phyloP scores from a whole-genome alignment of 495 filamentous ascomycete species.

The Parmelia sp. region DNA sequence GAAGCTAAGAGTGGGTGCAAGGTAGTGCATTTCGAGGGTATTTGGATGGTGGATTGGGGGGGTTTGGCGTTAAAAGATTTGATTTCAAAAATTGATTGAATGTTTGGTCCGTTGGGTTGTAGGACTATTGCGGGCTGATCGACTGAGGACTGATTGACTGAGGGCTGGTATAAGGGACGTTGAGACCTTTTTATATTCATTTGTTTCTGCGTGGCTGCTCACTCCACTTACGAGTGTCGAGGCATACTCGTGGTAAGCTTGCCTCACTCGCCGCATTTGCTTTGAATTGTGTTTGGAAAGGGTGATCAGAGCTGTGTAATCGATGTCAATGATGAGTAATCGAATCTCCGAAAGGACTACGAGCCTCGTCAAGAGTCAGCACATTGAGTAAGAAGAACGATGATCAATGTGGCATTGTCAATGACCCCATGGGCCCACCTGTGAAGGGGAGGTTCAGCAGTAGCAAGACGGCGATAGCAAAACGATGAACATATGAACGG shows the following conservation, averaged over 20 bases:
- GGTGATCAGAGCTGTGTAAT: background rate
- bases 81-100: background rate
- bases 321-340: background rate
- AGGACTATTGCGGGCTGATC: background rate
- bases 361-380: background rate
- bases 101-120: background rate
- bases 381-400: background rate
- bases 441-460: background rate
- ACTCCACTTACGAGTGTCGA: background rate
- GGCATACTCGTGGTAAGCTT: background rate
- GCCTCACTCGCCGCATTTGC: background rate
- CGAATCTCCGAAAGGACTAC: background rate
- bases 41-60: background rate
- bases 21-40: slow-evolving; percentile 12
- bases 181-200: background rate
- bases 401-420: no score
- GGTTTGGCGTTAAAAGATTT: background rate
- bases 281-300: background rate
- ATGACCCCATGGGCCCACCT: background rate
- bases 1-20: background rate
- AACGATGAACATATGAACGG: background rate
- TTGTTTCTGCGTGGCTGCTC: background rate
- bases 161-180: background rate
- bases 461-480: background rate
- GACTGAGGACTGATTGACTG: no score